Conservation (phyloP, 192 early-diverging fungal genomes). For the Coemansia sp. region DNA sequence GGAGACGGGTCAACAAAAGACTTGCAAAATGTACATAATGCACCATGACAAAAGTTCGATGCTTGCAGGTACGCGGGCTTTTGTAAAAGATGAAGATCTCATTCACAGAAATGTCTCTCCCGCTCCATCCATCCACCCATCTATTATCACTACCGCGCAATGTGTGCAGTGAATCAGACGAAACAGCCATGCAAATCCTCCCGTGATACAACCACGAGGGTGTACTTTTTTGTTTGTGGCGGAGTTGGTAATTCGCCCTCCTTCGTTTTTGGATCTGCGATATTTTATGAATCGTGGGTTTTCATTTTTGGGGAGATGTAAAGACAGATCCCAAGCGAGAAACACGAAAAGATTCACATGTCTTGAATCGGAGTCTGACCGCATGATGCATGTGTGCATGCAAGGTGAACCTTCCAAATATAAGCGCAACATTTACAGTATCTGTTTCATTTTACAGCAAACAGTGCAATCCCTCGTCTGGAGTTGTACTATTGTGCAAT, state of each 20-base stretch:
- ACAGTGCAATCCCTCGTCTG: too few relatives aligned
- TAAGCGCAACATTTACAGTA: too few relatives aligned
- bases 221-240: neutral
- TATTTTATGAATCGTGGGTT: neutral
- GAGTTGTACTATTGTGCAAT: too few relatives aligned
- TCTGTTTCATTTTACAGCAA: too few relatives aligned
- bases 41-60: neutral
- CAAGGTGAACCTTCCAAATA: neutral
- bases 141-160: too few relatives aligned
- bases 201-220: neutral
- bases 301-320: neutral
- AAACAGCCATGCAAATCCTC: neutral
- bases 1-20: neutral
- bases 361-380: neutral
- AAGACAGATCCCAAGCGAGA: neutral
- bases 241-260: neutral
- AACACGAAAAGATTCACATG: neutral
- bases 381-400: neutral
- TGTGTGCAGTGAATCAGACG: too few relatives aligned
- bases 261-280: neutral
- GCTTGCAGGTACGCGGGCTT: slow-evolving; percentile 4
- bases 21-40: neutral
- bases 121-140: too few relatives aligned
- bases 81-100: neutral
- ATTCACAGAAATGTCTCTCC: neutral